Evolutionary conservation across 441 rosid species (phyloP).

Genomic region (Bruguiera hainesii): DNA sequence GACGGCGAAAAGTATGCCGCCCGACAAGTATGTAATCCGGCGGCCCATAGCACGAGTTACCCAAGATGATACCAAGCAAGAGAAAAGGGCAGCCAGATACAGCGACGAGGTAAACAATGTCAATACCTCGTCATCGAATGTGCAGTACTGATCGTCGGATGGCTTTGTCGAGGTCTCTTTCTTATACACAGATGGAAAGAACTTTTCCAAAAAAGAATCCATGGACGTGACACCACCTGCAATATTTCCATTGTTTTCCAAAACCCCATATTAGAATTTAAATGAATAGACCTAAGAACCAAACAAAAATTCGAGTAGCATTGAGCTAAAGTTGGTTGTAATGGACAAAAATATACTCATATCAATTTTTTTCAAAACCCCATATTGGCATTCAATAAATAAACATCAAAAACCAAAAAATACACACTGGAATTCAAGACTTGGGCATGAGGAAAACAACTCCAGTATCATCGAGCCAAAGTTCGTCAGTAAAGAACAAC

Average conservation of each 20-base stretch:
- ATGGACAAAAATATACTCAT: too few species aligned
- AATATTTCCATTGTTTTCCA: neutral
- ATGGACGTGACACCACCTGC: constrained; percentile 49
- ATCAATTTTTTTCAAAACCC: neutral
- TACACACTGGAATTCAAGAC: too few species aligned
- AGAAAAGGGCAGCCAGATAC: constrained; percentile 37
- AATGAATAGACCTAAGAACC: neutral
- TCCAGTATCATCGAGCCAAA: too few species aligned
- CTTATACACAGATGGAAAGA: constrained; percentile 31
- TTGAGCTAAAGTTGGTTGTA: too few species aligned
- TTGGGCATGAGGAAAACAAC: too few species aligned
- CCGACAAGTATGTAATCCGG: constrained; percentile 23
- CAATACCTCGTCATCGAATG: constrained; percentile 28
- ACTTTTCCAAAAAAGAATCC: constrained; percentile 40
- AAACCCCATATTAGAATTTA: neutral
- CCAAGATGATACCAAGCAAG: constrained; percentile 19
- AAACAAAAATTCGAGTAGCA: neutral
- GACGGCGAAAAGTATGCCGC: constrained; percentile 26
- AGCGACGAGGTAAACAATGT: constrained; percentile 47
- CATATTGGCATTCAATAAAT: neutral
- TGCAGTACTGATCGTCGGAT: constrained; percentile 40
- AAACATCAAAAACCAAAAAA: too few species aligned
- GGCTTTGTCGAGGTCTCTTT: constrained; percentile 19
- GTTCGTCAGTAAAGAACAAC: too few species aligned
- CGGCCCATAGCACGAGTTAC: constrained; percentile 31